Evolutionary conservation across 345 rosid genomes (phyloP), one percentile per base, ranked within the genome.

Genomic region (Mangifera indica): DNA sequence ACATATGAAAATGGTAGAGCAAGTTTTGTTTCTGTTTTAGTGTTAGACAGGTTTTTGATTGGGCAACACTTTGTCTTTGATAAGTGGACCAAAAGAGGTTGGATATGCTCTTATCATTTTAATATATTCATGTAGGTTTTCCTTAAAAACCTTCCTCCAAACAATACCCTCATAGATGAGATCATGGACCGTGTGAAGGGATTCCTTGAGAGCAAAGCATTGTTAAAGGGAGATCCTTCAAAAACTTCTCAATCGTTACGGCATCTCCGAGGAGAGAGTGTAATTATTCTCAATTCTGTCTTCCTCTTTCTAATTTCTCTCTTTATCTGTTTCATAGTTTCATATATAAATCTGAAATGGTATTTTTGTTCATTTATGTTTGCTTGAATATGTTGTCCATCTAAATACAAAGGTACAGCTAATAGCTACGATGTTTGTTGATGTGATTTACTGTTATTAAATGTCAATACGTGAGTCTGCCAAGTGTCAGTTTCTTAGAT

Each of bases 111-210:
- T 15, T 66, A 10, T 14, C 22, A 11, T 24, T 21, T 59, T 44
- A 53, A 32, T 63, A 66, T 73, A 20, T 71, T 37, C 46, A 46
- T 37, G 67, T 78, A 94, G 98, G 98, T 94, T 76, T 56, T 90
- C 76, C 88, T 94, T 5, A 94, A 92, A 81, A 91, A 87, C 66
- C 87, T 91, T 55, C 98, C 97, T 34, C 98, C 98, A n/a, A 91
- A 80, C 86, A 94, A 88, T 77, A 75, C 91, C 54, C 89, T 94
- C 56, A 89, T 87, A 77, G 84, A 90, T 34, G 97, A 94, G 86
- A 91, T 94, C 78, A 82, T 85, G 81, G 97, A 92, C 75, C 92
- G 91, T 18, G 97, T 94, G 77, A 94, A 84, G 79, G 97, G 84
- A 11, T 90, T 94, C 81, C 97, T 94, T 53, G 84, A 86, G 60